phyloP scores from a whole-genome alignment of 2,329 filamentous ascomycete genomes.

The Stachybotrys echinatus region DNA sequence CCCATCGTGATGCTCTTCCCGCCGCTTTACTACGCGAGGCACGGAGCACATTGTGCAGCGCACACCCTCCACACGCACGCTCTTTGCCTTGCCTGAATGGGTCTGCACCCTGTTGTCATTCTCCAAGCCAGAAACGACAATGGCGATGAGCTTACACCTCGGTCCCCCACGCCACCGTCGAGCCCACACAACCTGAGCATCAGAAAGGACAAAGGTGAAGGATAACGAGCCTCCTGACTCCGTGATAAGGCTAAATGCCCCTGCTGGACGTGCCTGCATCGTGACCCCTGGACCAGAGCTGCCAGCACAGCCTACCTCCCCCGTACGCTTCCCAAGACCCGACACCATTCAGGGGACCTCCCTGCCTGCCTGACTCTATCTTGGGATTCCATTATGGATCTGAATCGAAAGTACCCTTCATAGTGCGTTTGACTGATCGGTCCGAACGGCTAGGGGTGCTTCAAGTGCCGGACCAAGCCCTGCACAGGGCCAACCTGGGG shows the following conservation, averaged over 20 bases:
- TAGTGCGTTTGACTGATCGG: not conserved
- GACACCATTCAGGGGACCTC: not conserved
- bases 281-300: not conserved
- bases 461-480: not conserved
- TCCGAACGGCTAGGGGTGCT: not conserved
- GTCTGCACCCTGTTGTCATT: not conserved
- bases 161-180: not conserved
- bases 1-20: no score
- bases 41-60: not conserved
- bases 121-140: not conserved
- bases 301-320: not conserved
- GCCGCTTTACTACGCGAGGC: no score
- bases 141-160: not conserved
- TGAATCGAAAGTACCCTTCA: not conserved
- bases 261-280: not conserved
- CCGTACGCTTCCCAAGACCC: not conserved
- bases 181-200: not conserved
- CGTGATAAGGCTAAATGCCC: not conserved
- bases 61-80: not conserved
- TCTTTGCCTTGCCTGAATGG: not conserved
- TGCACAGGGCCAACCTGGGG: not conserved
- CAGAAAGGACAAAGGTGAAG: not conserved
- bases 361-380: not conserved
- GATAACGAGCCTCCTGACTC: not conserved
- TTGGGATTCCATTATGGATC: not conserved